A percentile compares a stretch with the other conserved stretches of the same genome.
These are phyloP conservation scores for Naganishia liquefaciens DNA, from an alignment of 1,284 basidiomycete species.

Conservation along the genomic window DNA sequence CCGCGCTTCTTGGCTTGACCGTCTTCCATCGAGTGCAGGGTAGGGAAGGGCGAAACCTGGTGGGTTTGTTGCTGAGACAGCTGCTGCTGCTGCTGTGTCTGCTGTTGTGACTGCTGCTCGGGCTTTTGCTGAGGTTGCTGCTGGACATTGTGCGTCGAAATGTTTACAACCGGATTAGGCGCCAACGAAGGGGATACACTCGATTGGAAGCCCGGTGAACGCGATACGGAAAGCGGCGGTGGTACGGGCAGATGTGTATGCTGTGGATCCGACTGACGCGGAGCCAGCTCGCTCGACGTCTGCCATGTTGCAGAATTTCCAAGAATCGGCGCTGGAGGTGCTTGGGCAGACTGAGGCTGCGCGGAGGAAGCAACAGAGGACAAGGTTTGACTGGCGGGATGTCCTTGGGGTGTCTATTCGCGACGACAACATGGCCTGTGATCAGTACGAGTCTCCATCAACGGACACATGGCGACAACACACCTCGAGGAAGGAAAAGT, in stretches of 20 bases:
- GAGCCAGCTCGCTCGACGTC: neutral
- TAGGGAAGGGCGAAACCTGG: neutral
- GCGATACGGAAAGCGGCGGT: neutral
- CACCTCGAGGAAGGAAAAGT: constrained; percentile 14
- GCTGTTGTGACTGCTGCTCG: neutral
- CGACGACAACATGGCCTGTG: neutral
- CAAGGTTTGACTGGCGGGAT: neutral
- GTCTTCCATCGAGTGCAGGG: neutral
- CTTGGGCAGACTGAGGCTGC: constrained; percentile 1
- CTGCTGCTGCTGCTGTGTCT: neutral
- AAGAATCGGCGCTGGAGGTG: neutral
- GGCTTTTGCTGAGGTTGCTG: neutral
- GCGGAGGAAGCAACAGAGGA: neutral
- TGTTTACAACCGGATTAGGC: neutral
- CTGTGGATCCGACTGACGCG: neutral
- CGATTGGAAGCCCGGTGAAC: neutral
- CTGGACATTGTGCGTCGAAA: no score
- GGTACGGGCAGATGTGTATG: neutral
- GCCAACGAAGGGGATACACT: no score
- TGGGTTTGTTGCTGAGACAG: neutral
- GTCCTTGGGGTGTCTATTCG: neutral
- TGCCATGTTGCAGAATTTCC: constrained; percentile 4
- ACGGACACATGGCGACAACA: neutral
- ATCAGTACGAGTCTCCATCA: neutral
- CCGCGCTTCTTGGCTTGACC: neutral